Conservation (phyloP, 805 yeast species). For the Aciculoconidium aculeatum region DNA sequence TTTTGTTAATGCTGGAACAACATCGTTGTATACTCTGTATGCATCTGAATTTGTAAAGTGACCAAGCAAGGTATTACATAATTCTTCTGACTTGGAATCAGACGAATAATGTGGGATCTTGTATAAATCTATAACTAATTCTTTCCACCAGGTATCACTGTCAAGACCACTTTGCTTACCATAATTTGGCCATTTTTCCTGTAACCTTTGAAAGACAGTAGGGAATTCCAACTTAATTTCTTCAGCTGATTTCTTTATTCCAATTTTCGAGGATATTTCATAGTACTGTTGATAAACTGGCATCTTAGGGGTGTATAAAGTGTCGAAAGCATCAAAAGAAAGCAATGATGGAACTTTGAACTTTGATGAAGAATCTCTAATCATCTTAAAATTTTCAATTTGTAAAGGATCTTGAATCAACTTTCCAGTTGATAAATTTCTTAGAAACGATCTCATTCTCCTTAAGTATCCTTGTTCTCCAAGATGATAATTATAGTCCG, state of each 20-base stretch:
- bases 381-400: slow-evolving; percentile 16
- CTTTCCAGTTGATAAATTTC: slow-evolving; percentile 3
- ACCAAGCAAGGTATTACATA: slow-evolving; percentile 40
- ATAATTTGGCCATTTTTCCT: slow-evolving; percentile 49
- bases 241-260: slow-evolving; percentile 26
- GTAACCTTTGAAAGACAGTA: slow-evolving; percentile 29
- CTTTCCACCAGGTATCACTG: slow-evolving; percentile 53
- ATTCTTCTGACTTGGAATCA: slow-evolving; percentile 20
- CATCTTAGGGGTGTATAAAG: slow-evolving; percentile 51
- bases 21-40: slow-evolving; percentile 50
- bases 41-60: slow-evolving; percentile 49
- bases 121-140: slow-evolving; percentile 41
- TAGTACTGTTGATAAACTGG: slow-evolving; percentile 53
- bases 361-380: slow-evolving; percentile 19
- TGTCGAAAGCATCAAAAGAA: slow-evolving; percentile 66
- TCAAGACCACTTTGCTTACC: slow-evolving; percentile 39
- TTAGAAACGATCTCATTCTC: no score
- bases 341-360: slow-evolving; percentile 41
- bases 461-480: no score
- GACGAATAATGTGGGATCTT: slow-evolving; percentile 20
- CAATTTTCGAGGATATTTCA: slow-evolving; percentile 40
- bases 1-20: slow-evolving; percentile 36
- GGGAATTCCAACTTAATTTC: slow-evolving; percentile 22
- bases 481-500: no score
- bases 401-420: slow-evolving; percentile 20